Conservation (phyloP, 1,139 yeast genomes). For the Candida smagusa region DNA sequence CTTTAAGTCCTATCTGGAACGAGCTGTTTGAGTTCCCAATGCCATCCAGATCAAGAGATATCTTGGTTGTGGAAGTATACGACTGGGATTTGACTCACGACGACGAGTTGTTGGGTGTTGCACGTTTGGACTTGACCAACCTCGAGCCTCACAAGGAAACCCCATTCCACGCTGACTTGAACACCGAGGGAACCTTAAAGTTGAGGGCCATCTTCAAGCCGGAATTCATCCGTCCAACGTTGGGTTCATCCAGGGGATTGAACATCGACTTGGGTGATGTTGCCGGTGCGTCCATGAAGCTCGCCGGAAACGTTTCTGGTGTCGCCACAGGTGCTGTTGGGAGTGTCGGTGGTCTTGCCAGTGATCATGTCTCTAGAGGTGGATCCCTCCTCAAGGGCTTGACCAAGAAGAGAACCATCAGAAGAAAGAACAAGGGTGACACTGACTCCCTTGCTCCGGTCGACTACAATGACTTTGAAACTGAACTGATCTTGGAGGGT, state of each 20-base stretch:
- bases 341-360: constrained; percentile 34
- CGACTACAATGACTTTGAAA: constrained; percentile 5
- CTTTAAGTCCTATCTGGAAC: constrained; percentile 69
- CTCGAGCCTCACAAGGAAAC: constrained; percentile 45
- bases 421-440: constrained; percentile 9
- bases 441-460: constrained; percentile 10
- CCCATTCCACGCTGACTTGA: constrained; percentile 46
- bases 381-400: constrained; percentile 37
- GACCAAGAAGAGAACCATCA: constrained; percentile 23
- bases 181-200: constrained; percentile 59
- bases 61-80: constrained; percentile 47
- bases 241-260: constrained; percentile 40
- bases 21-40: constrained; percentile 57
- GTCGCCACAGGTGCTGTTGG: constrained; percentile 33
- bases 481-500: constrained; percentile 1
- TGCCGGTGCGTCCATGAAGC: constrained; percentile 47
- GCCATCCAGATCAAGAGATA: constrained; percentile 57
- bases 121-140: constrained; percentile 46
- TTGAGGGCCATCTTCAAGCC: constrained; percentile 57
- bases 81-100: constrained; percentile 81
- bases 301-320: constrained; percentile 40
- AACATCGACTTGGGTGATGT: constrained; percentile 39
- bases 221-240: constrained; percentile 61
- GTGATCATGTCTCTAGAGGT: constrained; percentile 48
- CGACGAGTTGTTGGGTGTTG: constrained; percentile 57